These are phyloP conservation scores for Haplosporangium sp. DNA, from an alignment of 371 early-diverging fungal genomes.

Conservation along the genomic window DNA sequence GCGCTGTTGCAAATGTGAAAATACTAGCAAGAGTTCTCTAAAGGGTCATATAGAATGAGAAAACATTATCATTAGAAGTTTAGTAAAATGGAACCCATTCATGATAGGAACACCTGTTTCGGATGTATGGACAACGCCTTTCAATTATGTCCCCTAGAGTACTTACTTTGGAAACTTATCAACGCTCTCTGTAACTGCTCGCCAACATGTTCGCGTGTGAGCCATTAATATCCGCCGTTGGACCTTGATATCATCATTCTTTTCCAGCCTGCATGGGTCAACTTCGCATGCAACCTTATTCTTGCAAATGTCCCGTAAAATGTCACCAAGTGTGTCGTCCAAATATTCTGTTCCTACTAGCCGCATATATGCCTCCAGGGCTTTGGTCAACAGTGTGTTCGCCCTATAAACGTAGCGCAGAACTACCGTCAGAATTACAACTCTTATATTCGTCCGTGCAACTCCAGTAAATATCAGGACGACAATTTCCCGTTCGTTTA, in stretches of 20 bases:
- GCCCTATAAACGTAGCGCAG: slow-evolving; percentile 66
- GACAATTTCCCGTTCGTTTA: background rate
- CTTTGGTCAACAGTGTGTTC: slow-evolving; percentile 82
- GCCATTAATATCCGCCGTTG: slow-evolving; percentile 61
- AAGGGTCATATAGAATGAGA: background rate
- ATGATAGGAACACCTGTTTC: background rate
- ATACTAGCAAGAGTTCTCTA: slow-evolving; percentile 52
- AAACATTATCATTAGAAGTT: too few relatives aligned
- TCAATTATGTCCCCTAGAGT: background rate
- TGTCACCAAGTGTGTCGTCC: slow-evolving; percentile 73
- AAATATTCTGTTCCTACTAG: slow-evolving; percentile 78
- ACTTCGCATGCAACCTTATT: slow-evolving; percentile 73
- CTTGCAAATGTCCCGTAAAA: slow-evolving; percentile 68
- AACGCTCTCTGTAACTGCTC: slow-evolving; percentile 56
- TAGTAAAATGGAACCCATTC: background rate
- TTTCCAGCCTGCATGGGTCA: slow-evolving; percentile 59
- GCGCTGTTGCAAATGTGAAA: slow-evolving; percentile 63
- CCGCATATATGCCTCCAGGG: slow-evolving; percentile 86
- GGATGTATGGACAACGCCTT: too few relatives aligned
- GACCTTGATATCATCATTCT: slow-evolving; percentile 48
- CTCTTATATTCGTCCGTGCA: background rate
- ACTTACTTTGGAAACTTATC: slow-evolving; percentile 55
- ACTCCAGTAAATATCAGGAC: background rate
- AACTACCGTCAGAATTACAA: background rate
- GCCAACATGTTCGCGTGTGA: slow-evolving; percentile 61